A percentile compares a stretch with the other conserved stretches of the same genome.
phyloP scores from a whole-genome alignment of 306 rosid species.

The Clitoria ternatea region DNA sequence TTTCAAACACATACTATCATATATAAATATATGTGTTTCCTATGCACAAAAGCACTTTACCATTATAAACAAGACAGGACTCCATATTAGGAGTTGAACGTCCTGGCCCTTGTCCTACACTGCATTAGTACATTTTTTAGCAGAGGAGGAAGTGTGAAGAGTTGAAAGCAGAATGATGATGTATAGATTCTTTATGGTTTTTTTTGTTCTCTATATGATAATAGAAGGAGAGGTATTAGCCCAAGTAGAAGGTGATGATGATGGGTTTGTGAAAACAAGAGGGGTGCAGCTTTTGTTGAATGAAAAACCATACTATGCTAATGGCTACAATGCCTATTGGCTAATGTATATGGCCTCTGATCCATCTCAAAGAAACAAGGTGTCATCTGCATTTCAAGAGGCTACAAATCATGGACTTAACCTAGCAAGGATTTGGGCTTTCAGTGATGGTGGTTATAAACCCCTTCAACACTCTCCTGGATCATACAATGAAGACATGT shows the following conservation, averaged over 20 bases:
- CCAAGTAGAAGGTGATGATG: constrained; percentile 41
- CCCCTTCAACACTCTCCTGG: constrained; percentile 86
- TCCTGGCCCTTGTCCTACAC: neutral
- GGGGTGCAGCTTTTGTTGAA: constrained; percentile 68
- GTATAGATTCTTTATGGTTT: constrained; percentile 24
- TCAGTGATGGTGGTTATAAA: constrained; percentile 71
- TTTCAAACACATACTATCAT: too few species aligned
- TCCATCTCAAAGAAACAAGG: constrained; percentile 66
- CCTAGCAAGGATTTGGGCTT: constrained; percentile 87
- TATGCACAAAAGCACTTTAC: neutral
- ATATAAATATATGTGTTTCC: neutral
- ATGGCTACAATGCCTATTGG: constrained; percentile 97
- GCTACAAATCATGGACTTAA: constrained; percentile 58
- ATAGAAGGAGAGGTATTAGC: constrained; percentile 1
- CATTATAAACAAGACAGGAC: neutral
- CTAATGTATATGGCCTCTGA: constrained; percentile 83
- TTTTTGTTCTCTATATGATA: constrained; percentile 26
- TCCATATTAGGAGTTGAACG: neutral
- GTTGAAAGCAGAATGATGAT: constrained; percentile 22
- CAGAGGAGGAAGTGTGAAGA: neutral
- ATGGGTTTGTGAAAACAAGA: constrained; percentile 61
- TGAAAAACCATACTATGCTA: constrained; percentile 67
- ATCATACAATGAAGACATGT: constrained; percentile 69
- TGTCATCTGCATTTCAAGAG: constrained; percentile 60
- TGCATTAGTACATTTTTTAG: too few species aligned